phyloP scores from a whole-genome alignment of 768 basidiomycete genomes.

The Russula sp. region DNA sequence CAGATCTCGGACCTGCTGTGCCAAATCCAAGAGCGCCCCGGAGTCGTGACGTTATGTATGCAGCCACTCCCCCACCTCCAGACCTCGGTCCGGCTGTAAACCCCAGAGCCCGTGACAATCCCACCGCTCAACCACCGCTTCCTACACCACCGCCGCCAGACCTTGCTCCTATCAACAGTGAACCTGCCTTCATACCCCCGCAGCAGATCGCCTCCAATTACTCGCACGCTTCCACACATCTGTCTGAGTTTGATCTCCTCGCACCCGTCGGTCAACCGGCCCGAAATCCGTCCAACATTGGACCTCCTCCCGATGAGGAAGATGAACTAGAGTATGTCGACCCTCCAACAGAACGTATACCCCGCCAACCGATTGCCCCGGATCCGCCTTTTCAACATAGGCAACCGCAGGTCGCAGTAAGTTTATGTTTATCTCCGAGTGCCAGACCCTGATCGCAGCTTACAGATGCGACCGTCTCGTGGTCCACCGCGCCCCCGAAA shows the following conservation, averaged over 20 bases:
- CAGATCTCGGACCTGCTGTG: conserved; percentile 10
- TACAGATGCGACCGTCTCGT: conserved; percentile 6
- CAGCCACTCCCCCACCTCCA: conserved; percentile 12
- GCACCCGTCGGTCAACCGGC: conserved; percentile 20
- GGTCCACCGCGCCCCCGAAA: conserved; percentile 23
- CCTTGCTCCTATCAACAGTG: conserved; percentile 3
- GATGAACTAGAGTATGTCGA: conserved; percentile 27
- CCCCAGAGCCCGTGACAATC: neutral
- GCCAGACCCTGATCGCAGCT: neutral
- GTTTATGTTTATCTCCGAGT: neutral
- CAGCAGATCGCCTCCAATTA: conserved; percentile 21
- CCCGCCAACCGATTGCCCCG: conserved; percentile 16
- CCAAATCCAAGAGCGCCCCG: conserved; percentile 7
- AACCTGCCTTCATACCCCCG: conserved; percentile 3
- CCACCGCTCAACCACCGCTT: neutral
- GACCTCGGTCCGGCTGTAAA: neutral
- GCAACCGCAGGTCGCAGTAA: conserved; percentile 3
- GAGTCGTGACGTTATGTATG: conserved; percentile 12
- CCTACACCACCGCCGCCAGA: conserved; percentile 13
- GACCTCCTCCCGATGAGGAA: conserved; percentile 21
- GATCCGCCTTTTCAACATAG: conserved; percentile 9
- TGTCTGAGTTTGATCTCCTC: conserved; percentile 31
- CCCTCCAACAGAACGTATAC: conserved; percentile 3
- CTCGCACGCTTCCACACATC: conserved; percentile 27
- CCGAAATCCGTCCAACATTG: conserved; percentile 1